Evolutionary conservation across 139 green algal genomes (phyloP).

Genomic region (Pycnococcus provasolii): DNA sequence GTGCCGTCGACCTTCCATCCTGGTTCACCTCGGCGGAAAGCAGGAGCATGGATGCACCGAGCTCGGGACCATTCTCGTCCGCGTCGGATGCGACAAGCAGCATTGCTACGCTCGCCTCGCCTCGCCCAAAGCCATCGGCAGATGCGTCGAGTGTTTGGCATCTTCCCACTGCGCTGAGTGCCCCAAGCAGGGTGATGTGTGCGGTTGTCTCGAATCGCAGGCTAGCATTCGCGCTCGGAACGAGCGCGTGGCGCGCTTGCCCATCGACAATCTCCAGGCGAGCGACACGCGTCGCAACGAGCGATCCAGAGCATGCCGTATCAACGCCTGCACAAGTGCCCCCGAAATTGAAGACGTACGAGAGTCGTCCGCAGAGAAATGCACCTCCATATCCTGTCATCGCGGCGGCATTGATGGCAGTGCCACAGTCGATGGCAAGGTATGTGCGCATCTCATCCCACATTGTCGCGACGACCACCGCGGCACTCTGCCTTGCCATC

Average conservation of each 20-base stretch:
- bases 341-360: conserved; percentile 39
- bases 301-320: conserved; percentile 28
- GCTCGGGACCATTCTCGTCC: background rate
- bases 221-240: conserved; percentile 54
- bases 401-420: too few relatives aligned
- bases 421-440: too few relatives aligned
- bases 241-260: background rate
- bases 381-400: too few relatives aligned
- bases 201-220: conserved; percentile 43
- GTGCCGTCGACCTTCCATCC: conserved; percentile 61
- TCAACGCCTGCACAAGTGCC: conserved; percentile 29
- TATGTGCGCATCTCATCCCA: too few relatives aligned
- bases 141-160: conserved; percentile 72
- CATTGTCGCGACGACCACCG: too few relatives aligned
- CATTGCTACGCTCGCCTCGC: conserved; percentile 45
- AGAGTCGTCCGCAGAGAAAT: conserved; percentile 27
- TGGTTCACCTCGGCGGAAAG: conserved; percentile 52
- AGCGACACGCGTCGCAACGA: conserved; percentile 15
- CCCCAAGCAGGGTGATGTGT: conserved; percentile 31
- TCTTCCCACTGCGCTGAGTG: conserved; percentile 60
- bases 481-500: too few relatives aligned
- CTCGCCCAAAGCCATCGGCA: conserved; percentile 71
- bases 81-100: conserved; percentile 12
- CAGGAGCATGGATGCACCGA: background rate
- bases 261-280: conserved; percentile 34